phyloP scores from a whole-genome alignment of 306 rosid species.

The Acmispon strigosus region DNA sequence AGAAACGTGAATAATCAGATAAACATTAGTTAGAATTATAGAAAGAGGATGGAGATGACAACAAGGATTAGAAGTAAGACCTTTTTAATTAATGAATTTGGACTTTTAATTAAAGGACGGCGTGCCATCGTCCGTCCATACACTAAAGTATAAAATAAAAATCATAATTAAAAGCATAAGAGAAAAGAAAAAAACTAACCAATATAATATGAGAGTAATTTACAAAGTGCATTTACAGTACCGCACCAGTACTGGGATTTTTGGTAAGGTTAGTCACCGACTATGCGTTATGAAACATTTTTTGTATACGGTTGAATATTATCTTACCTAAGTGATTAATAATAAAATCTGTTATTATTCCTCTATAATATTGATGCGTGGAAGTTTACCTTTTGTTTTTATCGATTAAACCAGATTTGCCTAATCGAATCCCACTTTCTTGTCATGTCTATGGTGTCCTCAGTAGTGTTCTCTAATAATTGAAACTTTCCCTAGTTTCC shows the following conservation, averaged over 20 bases:
- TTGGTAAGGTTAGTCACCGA: slow-evolving; percentile 65
- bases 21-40: slow-evolving; percentile 22
- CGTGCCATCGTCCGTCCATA: slow-evolving; percentile 25
- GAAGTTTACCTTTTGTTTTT: slow-evolving; percentile 25
- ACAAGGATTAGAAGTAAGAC: not conserved
- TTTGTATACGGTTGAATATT: not conserved
- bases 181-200: not conserved
- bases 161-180: not conserved
- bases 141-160: not conserved
- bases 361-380: not conserved
- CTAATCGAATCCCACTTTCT: slow-evolving; percentile 25
- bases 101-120: slow-evolving; percentile 15
- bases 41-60: slow-evolving; percentile 3
- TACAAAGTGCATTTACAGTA: not conserved
- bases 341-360: not conserved
- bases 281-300: slow-evolving; percentile 20
- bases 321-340: slow-evolving; percentile 1
- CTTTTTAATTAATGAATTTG: not conserved
- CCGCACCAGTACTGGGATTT: slow-evolving; percentile 27
- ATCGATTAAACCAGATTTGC: slow-evolving; percentile 13
- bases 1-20: slow-evolving; percentile 41
- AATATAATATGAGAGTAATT: not conserved
- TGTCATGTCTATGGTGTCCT: not conserved
- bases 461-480: not conserved
- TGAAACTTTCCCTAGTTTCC: not conserved